phyloP scores from a whole-genome alignment of 202 grass and related monocot genomes.

The Zoysia matrella region DNA sequence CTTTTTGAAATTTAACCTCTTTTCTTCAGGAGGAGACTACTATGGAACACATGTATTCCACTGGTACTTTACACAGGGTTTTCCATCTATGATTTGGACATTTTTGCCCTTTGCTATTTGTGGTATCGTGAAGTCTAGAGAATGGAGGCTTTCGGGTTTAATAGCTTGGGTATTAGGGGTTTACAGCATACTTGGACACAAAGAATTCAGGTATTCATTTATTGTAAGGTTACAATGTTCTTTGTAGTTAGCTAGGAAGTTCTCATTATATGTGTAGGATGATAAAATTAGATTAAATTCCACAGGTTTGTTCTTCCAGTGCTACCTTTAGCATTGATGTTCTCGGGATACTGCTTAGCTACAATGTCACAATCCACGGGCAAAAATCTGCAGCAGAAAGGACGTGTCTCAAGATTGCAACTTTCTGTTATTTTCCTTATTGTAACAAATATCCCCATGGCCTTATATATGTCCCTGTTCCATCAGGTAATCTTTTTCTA shows the following conservation, averaged over 20 bases:
- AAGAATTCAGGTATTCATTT: constrained; percentile 89
- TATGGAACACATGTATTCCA: constrained; percentile 92
- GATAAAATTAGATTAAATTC: constrained; percentile 29
- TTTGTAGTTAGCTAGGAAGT: constrained; percentile 18
- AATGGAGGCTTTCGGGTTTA: constrained; percentile 78
- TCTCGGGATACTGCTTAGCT: constrained; percentile 81
- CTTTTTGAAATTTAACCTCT: constrained; percentile 94
- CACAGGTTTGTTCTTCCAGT: constrained; percentile 95
- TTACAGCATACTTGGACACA: constrained; percentile 95
- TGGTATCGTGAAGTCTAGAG: constrained; percentile 72
- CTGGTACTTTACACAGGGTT: constrained; percentile 96
- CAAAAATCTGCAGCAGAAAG: constrained; percentile 38
- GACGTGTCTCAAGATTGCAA: constrained; percentile 51
- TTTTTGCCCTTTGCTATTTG: constrained; percentile 76
- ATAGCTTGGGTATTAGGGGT: constrained; percentile 86
- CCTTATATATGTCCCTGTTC: constrained; percentile 79
- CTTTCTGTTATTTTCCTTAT: constrained; percentile 71
- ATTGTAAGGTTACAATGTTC: constrained; percentile 22
- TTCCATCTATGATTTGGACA: constrained; percentile 90
- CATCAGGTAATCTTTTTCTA: constrained; percentile 75
- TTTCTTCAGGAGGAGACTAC: constrained; percentile 94
- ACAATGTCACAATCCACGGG: constrained; percentile 50
- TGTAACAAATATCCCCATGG: constrained; percentile 87
- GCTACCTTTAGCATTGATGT: constrained; percentile 90
- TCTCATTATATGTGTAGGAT: constrained; percentile 14